Conservation (phyloP, 2,329 filamentous ascomycete genomes). For the Mariannaea elegans region DNA sequence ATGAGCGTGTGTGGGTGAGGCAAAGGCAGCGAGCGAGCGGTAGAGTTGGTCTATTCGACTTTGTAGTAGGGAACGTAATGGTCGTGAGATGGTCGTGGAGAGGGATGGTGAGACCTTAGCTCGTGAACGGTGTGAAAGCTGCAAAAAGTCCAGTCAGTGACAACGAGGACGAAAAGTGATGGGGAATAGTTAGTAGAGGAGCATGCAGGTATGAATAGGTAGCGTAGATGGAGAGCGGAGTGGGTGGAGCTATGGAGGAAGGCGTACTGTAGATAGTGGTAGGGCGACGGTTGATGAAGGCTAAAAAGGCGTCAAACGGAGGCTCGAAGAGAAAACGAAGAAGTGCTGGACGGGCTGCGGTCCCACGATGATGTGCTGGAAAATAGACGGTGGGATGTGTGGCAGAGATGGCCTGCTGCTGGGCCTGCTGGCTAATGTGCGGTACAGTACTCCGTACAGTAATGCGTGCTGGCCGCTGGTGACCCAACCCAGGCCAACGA, state of each 20-base stretch:
- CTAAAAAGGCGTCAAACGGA: conserved; percentile 4
- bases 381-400: neutral
- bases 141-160: conserved; percentile 19
- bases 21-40: conserved; percentile 25
- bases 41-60: conserved; percentile 5
- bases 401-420: conserved; percentile 6
- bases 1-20: conserved; percentile 30
- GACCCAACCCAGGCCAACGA: conserved; percentile 4
- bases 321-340: neutral
- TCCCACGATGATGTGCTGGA: conserved; percentile 23
- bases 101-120: conserved; percentile 27
- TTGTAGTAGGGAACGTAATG: conserved; percentile 36
- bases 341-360: conserved; percentile 11
- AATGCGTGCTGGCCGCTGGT: neutral
- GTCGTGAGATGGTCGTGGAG: conserved; percentile 16
- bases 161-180: neutral
- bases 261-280: conserved; percentile 1
- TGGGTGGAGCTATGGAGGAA: neutral
- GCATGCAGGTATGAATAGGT: neutral
- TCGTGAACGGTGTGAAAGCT: conserved; percentile 39
- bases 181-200: conserved; percentile 9
- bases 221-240: conserved; percentile 17
- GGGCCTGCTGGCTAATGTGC: neutral
- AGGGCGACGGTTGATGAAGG: conserved; percentile 11
- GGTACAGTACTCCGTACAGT: neutral